phyloP scores from a whole-genome alignment of 768 basidiomycete genomes.

The Lactarius quietus region DNA sequence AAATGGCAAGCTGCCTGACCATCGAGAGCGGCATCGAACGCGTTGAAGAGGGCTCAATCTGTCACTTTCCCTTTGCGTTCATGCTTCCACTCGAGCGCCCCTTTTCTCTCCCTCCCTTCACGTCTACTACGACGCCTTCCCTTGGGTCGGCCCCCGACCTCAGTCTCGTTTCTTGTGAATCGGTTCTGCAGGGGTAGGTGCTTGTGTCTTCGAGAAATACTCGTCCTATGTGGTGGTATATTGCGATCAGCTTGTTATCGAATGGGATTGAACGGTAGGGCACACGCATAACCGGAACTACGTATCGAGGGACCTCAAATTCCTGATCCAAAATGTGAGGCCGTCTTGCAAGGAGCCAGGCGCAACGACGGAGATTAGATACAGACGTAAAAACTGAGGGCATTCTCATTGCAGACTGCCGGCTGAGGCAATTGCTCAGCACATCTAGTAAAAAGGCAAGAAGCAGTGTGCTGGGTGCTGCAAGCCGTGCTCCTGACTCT shows the following conservation, averaged over 20 bases:
- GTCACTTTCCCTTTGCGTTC: background rate
- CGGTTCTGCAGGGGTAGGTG: background rate
- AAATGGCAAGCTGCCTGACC: background rate
- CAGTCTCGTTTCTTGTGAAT: background rate
- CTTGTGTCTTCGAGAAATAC: background rate
- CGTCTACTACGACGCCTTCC: background rate
- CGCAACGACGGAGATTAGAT: background rate
- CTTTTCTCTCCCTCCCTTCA: background rate
- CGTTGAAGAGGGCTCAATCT: background rate
- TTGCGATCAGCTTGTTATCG: background rate
- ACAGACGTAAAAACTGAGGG: background rate
- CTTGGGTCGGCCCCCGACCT: no score
- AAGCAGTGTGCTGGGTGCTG: background rate
- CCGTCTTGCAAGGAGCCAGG: background rate
- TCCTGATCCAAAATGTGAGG: background rate
- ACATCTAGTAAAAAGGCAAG: background rate
- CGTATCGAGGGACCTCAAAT: background rate
- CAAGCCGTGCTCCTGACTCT: background rate
- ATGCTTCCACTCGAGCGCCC: background rate
- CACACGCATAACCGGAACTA: background rate
- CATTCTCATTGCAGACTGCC: background rate
- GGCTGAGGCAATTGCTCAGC: background rate
- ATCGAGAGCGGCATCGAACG: background rate
- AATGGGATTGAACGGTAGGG: background rate
- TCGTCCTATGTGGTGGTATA: background rate